Evolutionary conservation across 805 yeast genomes (phyloP), one percentile per base, ranked within the genome.

Genomic region (Wickerhamiella australiensis): DNA sequence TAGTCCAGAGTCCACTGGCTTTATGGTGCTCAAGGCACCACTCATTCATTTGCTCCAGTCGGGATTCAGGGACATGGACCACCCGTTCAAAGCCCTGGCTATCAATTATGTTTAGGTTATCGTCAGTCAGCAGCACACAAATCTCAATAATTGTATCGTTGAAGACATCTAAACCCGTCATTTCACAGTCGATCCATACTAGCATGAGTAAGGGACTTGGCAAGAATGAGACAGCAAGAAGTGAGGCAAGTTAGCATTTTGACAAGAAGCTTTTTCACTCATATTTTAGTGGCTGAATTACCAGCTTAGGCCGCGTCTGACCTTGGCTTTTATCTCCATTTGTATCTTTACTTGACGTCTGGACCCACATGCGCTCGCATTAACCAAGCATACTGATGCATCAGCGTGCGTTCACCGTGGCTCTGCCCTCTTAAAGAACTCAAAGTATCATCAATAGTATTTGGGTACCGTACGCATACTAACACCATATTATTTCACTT

Each of bases 101-200:
- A 50, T 85, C 94, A 1, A 86, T 67, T 2, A 85, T 58, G 49
- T 83, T 76, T 53, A 92, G 71, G 52, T 85, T 68, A 8, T 84
- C 86, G 60, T 90, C 95, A 1, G 99, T 92, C 42, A 92, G 71
- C 36, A 90, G 68, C 62, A 96, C 87, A 62, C 96, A 85, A 23
- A 92, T 80, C 65, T 92, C 98, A 52, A 92, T 84, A 57, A 92
- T 88, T 51, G 75, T 78, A 62, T 92, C 97, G n/a, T 73, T 71
- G 44, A 67, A 64, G n/a, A 80, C 78, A 57, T 90, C 82, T 36
- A 92, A 68, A 0, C 99, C 99, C 0, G 99, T 92, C 98, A 92
- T 92, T 64, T 92, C 98, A 66, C 97, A 92, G 67, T 92, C 98
- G 15, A 92, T 74, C 98, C 98, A 92, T 3, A 92, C 94, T 17